Evolutionary conservation across 176 grass and related monocot species (phyloP).

Genomic region (Triticum aestivum): DNA sequence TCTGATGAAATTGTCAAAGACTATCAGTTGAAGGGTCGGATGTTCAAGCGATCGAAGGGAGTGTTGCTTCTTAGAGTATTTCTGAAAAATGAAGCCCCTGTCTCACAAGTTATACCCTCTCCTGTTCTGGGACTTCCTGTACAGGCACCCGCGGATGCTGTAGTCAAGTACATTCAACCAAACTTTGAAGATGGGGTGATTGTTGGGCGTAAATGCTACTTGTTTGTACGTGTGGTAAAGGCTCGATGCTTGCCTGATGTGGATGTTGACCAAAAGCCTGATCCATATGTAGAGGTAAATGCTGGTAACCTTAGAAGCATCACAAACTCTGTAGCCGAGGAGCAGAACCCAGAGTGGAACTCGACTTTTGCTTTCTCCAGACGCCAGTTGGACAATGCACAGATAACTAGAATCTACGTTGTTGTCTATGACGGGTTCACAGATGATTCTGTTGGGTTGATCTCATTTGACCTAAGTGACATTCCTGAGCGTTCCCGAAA

Average conservation of each 20-base stretch:
- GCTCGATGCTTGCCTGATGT: neutral
- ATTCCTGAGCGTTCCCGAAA: neutral
- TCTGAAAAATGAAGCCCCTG: neutral
- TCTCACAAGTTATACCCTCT: neutral
- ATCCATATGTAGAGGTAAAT: slow-evolving; percentile 32
- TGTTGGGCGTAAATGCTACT: neutral
- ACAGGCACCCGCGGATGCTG: no score
- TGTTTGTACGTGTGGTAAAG: neutral
- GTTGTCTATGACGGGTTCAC: neutral
- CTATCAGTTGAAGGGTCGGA: neutral
- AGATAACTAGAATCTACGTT: neutral
- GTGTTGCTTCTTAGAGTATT: neutral
- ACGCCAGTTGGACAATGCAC: neutral
- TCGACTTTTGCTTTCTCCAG: slow-evolving; percentile 30
- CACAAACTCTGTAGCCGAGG: neutral
- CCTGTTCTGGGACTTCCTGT: neutral
- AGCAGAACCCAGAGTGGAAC: slow-evolving; percentile 42
- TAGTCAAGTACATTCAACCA: neutral
- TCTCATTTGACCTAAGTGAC: neutral
- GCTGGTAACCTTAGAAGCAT: neutral
- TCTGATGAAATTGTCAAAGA: neutral
- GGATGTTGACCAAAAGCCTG: neutral
- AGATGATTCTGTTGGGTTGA: slow-evolving; percentile 26
- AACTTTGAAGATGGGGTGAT: neutral
- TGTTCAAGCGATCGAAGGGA: neutral